These are phyloP conservation scores for Trichoderma erinaceum DNA, from an alignment of 495 filamentous ascomycete species.

Conservation along the genomic window DNA sequence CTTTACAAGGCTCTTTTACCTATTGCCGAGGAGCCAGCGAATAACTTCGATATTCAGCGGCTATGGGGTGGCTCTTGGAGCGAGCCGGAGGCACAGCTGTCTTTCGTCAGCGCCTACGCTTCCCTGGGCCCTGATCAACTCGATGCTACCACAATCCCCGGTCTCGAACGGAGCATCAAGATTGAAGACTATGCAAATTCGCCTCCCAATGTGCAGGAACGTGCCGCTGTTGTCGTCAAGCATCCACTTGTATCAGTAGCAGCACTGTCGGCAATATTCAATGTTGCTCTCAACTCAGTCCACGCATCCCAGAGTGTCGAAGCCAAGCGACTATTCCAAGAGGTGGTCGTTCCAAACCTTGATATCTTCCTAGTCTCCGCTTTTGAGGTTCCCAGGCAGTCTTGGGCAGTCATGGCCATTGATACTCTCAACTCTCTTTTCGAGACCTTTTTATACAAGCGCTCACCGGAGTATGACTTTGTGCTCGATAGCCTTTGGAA, in stretches of 20 bases:
- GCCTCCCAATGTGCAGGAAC: conserved; percentile 59
- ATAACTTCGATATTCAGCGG: conserved; percentile 61
- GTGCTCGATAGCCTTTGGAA: conserved; percentile 86
- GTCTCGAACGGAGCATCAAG: conserved; percentile 70
- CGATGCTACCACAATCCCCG: conserved; percentile 75
- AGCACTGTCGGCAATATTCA: conserved; percentile 74
- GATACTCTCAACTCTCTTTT: conserved; percentile 49
- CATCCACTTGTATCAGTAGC: conserved; percentile 85
- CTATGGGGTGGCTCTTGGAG: conserved; percentile 93
- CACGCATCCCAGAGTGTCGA: conserved; percentile 59
- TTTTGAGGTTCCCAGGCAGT: conserved; percentile 49
- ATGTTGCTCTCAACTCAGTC: conserved; percentile 62
- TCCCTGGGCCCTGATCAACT: conserved; percentile 62
- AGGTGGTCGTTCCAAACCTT: conserved; percentile 61
- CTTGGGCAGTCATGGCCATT: conserved; percentile 49
- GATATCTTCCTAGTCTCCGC: conserved; percentile 76
- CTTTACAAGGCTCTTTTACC: conserved; percentile 71
- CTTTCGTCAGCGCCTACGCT: conserved; percentile 78
- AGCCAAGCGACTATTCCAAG: conserved; percentile 60
- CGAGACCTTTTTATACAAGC: conserved; percentile 43
- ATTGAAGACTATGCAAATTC: conserved; percentile 69
- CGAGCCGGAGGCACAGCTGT: conserved; percentile 77
- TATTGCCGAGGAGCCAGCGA: conserved; percentile 53
- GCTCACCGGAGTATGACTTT: conserved; percentile 60
- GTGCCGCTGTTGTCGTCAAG: conserved; percentile 66